Conservation (phyloP, 1,284 basidiomycete genomes). For the Malassezia brasiliensis region DNA sequence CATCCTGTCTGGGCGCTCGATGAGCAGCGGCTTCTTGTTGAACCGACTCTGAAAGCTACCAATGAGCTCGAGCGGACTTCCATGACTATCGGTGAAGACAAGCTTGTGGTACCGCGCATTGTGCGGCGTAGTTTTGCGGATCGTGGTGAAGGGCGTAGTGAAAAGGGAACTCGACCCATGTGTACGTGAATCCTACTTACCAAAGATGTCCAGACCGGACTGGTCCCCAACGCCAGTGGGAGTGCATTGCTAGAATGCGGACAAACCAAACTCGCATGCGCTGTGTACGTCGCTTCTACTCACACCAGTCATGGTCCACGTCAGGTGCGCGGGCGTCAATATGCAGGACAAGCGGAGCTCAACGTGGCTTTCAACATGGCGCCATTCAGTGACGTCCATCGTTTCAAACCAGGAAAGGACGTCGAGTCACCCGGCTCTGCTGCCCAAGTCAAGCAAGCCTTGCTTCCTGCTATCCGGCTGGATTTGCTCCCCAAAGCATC, state of each 20-base stretch:
- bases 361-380: conserved; percentile 95
- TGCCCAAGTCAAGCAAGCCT: conserved; percentile 71
- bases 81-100: background rate
- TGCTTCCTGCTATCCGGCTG: conserved; percentile 72
- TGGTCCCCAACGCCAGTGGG: conserved; percentile 16
- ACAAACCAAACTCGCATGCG: conserved; percentile 11
- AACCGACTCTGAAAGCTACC: background rate
- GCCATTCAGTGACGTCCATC: conserved; percentile 70
- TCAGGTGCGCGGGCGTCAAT: conserved; percentile 63
- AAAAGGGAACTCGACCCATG: conserved; percentile 1
- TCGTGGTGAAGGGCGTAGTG: background rate
- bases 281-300: conserved; percentile 10
- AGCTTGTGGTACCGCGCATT: background rate
- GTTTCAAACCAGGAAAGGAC: conserved; percentile 77
- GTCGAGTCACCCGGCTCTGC: conserved; percentile 80
- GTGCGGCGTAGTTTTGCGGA: background rate
- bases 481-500: conserved; percentile 86
- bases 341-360: conserved; percentile 73
- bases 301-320: conserved; percentile 59
- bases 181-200: background rate
- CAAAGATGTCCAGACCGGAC: conserved; percentile 8
- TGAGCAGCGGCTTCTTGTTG: conserved; percentile 1
- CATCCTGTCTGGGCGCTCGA: conserved; percentile 8
- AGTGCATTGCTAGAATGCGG: conserved; percentile 14
- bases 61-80: background rate